Evolutionary conservation across 1,284 basidiomycete species (phyloP).

Genomic region (Megacollybia platyphylla): DNA sequence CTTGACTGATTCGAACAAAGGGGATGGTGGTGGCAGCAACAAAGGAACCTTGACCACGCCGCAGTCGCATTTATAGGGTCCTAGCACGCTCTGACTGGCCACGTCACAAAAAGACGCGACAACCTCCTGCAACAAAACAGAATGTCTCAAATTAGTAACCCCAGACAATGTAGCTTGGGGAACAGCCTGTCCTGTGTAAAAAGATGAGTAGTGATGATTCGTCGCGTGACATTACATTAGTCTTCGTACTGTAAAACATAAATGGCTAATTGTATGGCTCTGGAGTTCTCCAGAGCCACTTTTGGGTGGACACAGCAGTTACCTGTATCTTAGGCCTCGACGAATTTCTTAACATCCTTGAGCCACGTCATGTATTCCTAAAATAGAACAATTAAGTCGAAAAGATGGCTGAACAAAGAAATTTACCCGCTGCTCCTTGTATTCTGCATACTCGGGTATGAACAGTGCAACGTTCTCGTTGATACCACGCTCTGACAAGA

Average conservation of each 20-base stretch:
- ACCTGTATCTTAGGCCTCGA: conserved; percentile 43
- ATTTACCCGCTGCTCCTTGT: conserved; percentile 79
- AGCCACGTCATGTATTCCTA: conserved; percentile 93
- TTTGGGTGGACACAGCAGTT: too few species aligned
- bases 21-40: too few species aligned
- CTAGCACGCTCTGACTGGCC: not conserved
- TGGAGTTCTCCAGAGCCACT: too few species aligned
- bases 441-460: conserved; percentile 74
- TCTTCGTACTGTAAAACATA: too few species aligned
- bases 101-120: not conserved
- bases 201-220: too few species aligned
- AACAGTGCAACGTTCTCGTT: conserved; percentile 73
- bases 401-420: conserved; percentile 6
- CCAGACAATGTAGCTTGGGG: too few species aligned
- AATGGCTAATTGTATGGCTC: too few species aligned
- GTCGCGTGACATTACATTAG: too few species aligned
- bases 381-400: conserved; percentile 6
- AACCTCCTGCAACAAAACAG: not conserved
- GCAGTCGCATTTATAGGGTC: not conserved
- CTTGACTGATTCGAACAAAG: too few species aligned
- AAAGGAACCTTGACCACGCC: too few species aligned
- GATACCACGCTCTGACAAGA: conserved; percentile 79
- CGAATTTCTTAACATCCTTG: conserved; percentile 70
- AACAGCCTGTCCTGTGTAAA: too few species aligned
- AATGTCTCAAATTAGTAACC: not conserved